phyloP scores from a whole-genome alignment of 768 basidiomycete genomes.

The Pholiota microspora region DNA sequence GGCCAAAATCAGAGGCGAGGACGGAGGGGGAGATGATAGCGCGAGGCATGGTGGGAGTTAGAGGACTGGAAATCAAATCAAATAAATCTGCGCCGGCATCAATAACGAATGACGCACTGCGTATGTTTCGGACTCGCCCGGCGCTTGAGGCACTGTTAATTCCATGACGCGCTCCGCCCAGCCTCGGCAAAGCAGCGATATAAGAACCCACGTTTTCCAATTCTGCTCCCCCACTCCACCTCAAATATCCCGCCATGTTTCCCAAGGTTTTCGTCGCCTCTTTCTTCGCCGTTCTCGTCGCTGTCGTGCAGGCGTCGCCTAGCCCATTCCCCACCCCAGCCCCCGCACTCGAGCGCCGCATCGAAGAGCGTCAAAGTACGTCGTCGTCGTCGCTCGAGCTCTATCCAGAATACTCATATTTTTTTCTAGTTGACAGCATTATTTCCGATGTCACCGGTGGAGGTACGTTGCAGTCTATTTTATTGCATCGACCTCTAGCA shows the following conservation, averaged over 20 bases:
- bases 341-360: slow-evolving; percentile 12
- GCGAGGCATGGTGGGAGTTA: slow-evolving; percentile 58
- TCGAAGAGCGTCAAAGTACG: slow-evolving; percentile 45
- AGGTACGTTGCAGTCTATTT: slow-evolving; percentile 21
- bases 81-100: background rate
- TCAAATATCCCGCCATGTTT: slow-evolving; percentile 33
- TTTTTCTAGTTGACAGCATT: slow-evolving; percentile 32
- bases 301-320: slow-evolving; percentile 28
- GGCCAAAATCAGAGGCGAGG: slow-evolving; percentile 95
- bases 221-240: background rate
- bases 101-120: background rate
- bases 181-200: background rate
- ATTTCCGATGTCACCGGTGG: slow-evolving; percentile 29
- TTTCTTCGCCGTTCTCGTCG: slow-evolving; percentile 33
- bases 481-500: background rate
- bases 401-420: background rate
- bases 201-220: background rate
- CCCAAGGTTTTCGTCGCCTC: slow-evolving; percentile 33
- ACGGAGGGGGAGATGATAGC: slow-evolving; percentile 97
- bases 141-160: background rate
- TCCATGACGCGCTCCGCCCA: background rate
- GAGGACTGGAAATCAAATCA: background rate
- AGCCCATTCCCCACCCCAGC: slow-evolving; percentile 28
- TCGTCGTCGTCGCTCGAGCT: slow-evolving; percentile 7
- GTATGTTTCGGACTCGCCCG: background rate